These are phyloP conservation scores for Trypanosomatidae sp. DNA, from an alignment of 208 protist genomes.

Conservation along the genomic window DNA sequence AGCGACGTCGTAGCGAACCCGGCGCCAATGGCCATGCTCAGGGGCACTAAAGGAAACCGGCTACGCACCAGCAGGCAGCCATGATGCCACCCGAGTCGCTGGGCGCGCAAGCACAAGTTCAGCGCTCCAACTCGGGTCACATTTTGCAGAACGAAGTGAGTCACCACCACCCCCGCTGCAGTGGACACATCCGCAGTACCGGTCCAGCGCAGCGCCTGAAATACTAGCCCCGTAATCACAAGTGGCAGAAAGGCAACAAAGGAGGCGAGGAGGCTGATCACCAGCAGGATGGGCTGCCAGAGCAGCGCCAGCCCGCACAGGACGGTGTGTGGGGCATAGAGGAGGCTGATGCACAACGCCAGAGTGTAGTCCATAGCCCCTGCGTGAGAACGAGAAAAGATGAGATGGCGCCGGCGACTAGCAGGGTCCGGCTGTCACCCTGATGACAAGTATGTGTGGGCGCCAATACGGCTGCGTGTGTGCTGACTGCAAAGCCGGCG, in stretches of 20 bases:
- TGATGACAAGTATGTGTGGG: neutral
- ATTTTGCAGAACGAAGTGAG: slow-evolving; percentile 25
- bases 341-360: slow-evolving; percentile 16
- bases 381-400: neutral
- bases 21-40: slow-evolving; percentile 48
- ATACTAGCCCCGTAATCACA: slow-evolving; percentile 8
- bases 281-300: slow-evolving; percentile 24
- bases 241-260: slow-evolving; percentile 15
- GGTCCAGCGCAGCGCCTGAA: slow-evolving; percentile 3
- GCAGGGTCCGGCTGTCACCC: neutral
- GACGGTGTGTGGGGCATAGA: slow-evolving; percentile 22
- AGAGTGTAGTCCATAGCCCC: slow-evolving; percentile 4
- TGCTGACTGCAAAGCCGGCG: neutral
- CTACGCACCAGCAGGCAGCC: slow-evolving; percentile 43
- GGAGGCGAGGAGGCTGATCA: slow-evolving; percentile 14
- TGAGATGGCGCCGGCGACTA: neutral
- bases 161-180: slow-evolving; percentile 22
- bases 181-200: neutral
- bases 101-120: slow-evolving; percentile 31
- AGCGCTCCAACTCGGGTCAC: slow-evolving; percentile 26
- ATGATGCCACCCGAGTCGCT: slow-evolving; percentile 21
- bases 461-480: neutral
- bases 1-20: slow-evolving; percentile 49
- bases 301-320: slow-evolving; percentile 6
- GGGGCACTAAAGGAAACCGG: slow-evolving; percentile 37